Percentiles rank a stretch among this genome's conserved stretches.
These are phyloP conservation scores for Curvularia hawaiiensis DNA, from an alignment of 2,329 filamentous ascomycete genomes.

Conservation along the genomic window DNA sequence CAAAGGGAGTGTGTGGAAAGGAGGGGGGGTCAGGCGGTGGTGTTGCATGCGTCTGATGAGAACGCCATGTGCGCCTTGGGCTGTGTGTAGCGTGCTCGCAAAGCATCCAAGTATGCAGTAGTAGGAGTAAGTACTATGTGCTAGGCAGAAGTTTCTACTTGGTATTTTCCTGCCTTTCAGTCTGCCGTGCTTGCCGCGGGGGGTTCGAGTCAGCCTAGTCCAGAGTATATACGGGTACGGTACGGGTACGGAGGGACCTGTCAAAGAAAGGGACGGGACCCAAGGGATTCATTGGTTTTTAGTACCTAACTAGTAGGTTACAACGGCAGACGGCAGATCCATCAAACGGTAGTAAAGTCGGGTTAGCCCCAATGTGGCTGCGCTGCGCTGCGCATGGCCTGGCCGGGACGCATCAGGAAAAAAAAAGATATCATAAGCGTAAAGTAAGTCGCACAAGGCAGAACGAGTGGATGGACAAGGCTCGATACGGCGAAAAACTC, in stretches of 20 bases:
- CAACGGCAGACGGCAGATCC: neutral
- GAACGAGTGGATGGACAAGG: conserved; percentile 4
- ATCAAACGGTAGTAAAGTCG: neutral
- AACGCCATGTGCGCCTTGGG: neutral
- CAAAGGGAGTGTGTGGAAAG: neutral
- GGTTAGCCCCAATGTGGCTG: conserved; percentile 15
- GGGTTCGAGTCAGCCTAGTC: neutral
- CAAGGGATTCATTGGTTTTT: neutral
- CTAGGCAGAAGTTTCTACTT: too few relatives aligned
- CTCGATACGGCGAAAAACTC: neutral
- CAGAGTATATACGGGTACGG: neutral
- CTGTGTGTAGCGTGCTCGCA: neutral
- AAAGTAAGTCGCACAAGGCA: conserved; percentile 15
- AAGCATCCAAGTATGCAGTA: neutral
- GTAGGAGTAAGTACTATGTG: too few relatives aligned
- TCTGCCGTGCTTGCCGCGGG: neutral
- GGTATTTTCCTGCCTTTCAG: neutral
- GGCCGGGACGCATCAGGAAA: neutral
- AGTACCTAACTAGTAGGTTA: too few relatives aligned
- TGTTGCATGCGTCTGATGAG: neutral
- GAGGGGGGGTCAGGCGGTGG: neutral
- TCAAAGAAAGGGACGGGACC: neutral
- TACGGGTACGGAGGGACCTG: neutral
- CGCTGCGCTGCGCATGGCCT: conserved; percentile 15
- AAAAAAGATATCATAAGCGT: neutral